These are phyloP conservation scores for Aspergillus sp. DNA, from an alignment of 2,329 filamentous ascomycete genomes.

Conservation along the genomic window DNA sequence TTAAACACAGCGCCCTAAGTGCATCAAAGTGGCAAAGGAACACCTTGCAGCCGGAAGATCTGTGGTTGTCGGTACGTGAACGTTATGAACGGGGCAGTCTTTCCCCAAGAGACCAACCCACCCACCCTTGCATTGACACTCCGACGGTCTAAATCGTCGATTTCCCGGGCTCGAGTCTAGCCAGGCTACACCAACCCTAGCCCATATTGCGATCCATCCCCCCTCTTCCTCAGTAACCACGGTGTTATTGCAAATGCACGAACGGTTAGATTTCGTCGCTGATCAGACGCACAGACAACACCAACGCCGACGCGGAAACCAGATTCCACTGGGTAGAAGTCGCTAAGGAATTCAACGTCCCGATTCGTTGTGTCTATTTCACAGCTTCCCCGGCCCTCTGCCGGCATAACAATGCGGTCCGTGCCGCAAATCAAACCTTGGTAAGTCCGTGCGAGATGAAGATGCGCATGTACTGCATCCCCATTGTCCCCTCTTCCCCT, in stretches of 20 bases:
- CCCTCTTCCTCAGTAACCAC: neutral
- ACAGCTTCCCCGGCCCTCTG: conserved; percentile 68
- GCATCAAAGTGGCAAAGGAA: conserved; percentile 70
- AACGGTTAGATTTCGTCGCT: neutral
- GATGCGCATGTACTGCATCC: neutral
- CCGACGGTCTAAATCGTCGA: conserved; percentile 13
- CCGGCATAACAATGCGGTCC: conserved; percentile 85
- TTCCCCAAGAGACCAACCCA: neutral
- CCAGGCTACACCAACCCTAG: conserved; percentile 5
- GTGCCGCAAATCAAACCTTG: conserved; percentile 60
- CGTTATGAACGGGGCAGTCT: neutral
- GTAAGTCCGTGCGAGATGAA: conserved; percentile 28
- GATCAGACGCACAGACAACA: conserved; percentile 70
- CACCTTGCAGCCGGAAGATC: conserved; percentile 65
- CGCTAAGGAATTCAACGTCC: conserved; percentile 68
- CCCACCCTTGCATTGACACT: conserved; percentile 21
- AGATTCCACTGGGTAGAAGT: conserved; percentile 77
- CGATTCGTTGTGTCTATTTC: conserved; percentile 85
- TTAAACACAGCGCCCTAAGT: conserved; percentile 56
- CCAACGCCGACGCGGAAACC: conserved; percentile 81
- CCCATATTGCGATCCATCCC: neutral
- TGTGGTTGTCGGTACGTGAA: conserved; percentile 71
- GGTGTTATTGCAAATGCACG: neutral
- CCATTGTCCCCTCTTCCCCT: neutral
- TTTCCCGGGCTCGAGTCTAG: neutral